Percentiles rank a stretch among this genome's conserved stretches.
Evolutionary conservation across 495 filamentous ascomycete genomes (phyloP).

Genomic region (Podospora tetraspora): DNA sequence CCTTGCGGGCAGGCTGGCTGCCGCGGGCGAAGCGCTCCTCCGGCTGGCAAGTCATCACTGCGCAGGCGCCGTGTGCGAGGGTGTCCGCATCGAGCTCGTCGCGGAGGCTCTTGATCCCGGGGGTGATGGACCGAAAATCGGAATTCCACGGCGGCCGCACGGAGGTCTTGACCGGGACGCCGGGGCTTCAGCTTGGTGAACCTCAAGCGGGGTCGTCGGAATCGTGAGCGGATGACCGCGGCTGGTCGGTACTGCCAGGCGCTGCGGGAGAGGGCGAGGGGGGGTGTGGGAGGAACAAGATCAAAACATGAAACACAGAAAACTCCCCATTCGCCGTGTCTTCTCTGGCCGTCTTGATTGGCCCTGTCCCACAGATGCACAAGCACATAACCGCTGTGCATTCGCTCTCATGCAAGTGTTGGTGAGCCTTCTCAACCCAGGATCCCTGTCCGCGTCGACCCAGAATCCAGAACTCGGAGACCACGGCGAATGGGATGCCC

Average conservation of each 20-base stretch:
- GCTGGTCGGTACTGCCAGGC: slow-evolving; percentile 6
- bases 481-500: slow-evolving; percentile 6
- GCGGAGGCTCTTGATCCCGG: slow-evolving; percentile 13
- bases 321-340: slow-evolving; percentile 13
- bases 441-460: slow-evolving; percentile 27
- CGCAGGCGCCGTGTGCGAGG: neutral
- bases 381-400: slow-evolving; percentile 41
- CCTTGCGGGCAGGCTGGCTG: neutral
- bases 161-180: slow-evolving; percentile 9
- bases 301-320: slow-evolving; percentile 28
- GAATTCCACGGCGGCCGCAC: slow-evolving; percentile 1
- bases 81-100: neutral
- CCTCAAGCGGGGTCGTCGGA: slow-evolving; percentile 4
- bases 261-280: slow-evolving; percentile 6
- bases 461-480: slow-evolving; percentile 18
- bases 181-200: slow-evolving; percentile 14
- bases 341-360: slow-evolving; percentile 23
- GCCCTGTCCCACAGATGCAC: slow-evolving; percentile 25
- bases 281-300: slow-evolving; percentile 1
- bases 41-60: neutral
- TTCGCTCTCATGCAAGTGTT: slow-evolving; percentile 36
- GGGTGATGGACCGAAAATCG: slow-evolving; percentile 1
- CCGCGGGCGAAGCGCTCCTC: neutral
- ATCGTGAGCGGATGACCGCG: neutral
- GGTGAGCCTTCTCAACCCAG: slow-evolving; percentile 22